phyloP scores from a whole-genome alignment of 768 basidiomycete genomes.

The Psilocybe subaeruginosa region DNA sequence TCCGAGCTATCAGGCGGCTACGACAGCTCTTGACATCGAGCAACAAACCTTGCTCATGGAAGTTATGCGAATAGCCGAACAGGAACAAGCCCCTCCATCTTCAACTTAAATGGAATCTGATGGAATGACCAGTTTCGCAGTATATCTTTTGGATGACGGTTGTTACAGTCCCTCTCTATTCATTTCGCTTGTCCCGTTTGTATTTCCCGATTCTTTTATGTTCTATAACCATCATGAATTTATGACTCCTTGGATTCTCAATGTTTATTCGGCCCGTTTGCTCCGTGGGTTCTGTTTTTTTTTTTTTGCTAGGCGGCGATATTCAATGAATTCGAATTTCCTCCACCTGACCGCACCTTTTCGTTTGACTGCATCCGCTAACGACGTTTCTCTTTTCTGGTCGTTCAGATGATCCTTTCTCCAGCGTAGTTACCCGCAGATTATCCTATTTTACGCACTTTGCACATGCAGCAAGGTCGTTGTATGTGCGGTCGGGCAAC shows the following conservation, averaged over 20 bases:
- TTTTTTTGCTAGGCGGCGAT: neutral
- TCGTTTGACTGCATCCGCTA: neutral
- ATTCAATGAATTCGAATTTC: neutral
- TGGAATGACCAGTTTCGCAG: neutral
- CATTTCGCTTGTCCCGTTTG: constrained; percentile 6
- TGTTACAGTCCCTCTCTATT: constrained; percentile 3
- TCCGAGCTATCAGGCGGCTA: constrained; percentile 69
- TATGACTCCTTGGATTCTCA: neutral
- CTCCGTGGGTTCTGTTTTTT: neutral
- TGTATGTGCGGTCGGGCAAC: neutral
- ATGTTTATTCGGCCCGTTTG: neutral
- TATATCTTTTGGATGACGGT: constrained; percentile 6
- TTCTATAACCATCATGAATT: constrained; percentile 5
- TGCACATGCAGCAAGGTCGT: too few species aligned
- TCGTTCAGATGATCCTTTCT: neutral
- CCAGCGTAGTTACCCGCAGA: neutral
- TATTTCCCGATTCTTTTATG: constrained; percentile 4
- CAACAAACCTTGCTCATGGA: constrained; percentile 86
- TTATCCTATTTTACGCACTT: neutral
- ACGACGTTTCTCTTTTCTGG: neutral
- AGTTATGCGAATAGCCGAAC: constrained; percentile 75
- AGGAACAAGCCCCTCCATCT: constrained; percentile 29
- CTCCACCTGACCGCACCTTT: neutral
- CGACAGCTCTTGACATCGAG: constrained; percentile 71
- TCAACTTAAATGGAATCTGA: constrained; percentile 17